Base-by-base conservation (phyloP, 257 asterid species). In the Cruciata laevipes region DNA sequence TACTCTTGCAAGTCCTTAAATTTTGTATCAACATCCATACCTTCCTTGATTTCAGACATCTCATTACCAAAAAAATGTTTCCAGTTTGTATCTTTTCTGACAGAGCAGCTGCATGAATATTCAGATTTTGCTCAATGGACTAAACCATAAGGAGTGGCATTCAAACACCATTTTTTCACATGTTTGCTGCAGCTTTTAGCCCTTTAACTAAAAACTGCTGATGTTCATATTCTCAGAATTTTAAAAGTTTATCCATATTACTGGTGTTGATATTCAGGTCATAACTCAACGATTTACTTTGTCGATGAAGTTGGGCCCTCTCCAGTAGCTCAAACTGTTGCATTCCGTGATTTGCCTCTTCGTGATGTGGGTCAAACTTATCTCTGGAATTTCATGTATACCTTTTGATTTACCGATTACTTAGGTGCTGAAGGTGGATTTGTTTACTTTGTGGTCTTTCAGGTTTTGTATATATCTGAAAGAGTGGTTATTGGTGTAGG, bases 291-390 rank as follows among this genome's bases (percentile, higher is more conserved):
- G 99, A 86, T 94, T 73, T 94, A 94, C 85, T 90, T 94, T 67
- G 97, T 84, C 67, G 99, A 90, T 76, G 99, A 94, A 71, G 86
- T 90, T 67, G 96, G 99, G 20, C 81, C 95, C 78, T 87, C 97
- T 79, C 97, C 99, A 73, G 87, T 93, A 66, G 96, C 96, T 66
- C 99, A 90, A 84, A 90, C 84, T 77, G 88, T 94, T 73, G 91
- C 97, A 69, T 79, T 86, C 79, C 96, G 96, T 71, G 95, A 90
- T 87, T 84, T 94, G 93, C 99, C 97, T 49, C 99, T 94, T 82
- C 97, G 96, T 79, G 96, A 94, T 90, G 99, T 90, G 97, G 99
- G 97, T 94, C 96, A 84, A 84, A 86, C 92, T 90, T 72, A 78
- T 80, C 91, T 83, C 76, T 42, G 68, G 72, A 72, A 82, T 76